Conservation (phyloP, 2,329 filamentous ascomycete species). For the Teratosphaeria viscida region DNA sequence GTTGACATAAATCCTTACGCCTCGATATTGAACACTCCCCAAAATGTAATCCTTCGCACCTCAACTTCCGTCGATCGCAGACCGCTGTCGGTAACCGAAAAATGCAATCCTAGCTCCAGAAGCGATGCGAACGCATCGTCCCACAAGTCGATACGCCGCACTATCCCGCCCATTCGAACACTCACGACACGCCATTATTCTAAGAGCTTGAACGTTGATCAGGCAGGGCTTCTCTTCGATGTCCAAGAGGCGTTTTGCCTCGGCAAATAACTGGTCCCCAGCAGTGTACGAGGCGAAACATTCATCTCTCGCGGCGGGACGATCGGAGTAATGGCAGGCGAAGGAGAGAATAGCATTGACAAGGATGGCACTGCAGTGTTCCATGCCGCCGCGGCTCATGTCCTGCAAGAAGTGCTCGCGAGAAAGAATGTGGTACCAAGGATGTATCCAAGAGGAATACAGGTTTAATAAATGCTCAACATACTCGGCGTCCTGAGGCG, state of each 20-base stretch:
- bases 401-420: slow-evolving; percentile 61
- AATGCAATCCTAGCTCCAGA: slow-evolving; percentile 60
- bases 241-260: slow-evolving; percentile 52
- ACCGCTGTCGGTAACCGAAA: slow-evolving; percentile 27
- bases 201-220: slow-evolving; percentile 64
- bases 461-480: slow-evolving; percentile 26
- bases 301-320: slow-evolving; percentile 52
- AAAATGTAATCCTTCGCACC: slow-evolving; percentile 43
- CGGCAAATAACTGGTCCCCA: slow-evolving; percentile 65
- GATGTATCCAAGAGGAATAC: slow-evolving; percentile 52
- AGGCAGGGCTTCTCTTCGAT: slow-evolving; percentile 49
- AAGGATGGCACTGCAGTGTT: slow-evolving; percentile 52
- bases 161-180: slow-evolving; percentile 59
- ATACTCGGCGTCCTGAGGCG: slow-evolving; percentile 24
- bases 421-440: slow-evolving; percentile 62
- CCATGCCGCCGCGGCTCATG: slow-evolving; percentile 48
- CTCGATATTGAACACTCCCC: slow-evolving; percentile 42
- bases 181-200: slow-evolving; percentile 66
- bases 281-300: slow-evolving; percentile 53
- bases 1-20: slow-evolving; percentile 26
- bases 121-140: slow-evolving; percentile 61
- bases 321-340: slow-evolving; percentile 42
- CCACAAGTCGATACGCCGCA: slow-evolving; percentile 61
- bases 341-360: slow-evolving; percentile 26
- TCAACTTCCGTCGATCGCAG: slow-evolving; percentile 35